Base-by-base conservation (phyloP, 139 green algal genomes). In the Eudorina sp. region DNA sequence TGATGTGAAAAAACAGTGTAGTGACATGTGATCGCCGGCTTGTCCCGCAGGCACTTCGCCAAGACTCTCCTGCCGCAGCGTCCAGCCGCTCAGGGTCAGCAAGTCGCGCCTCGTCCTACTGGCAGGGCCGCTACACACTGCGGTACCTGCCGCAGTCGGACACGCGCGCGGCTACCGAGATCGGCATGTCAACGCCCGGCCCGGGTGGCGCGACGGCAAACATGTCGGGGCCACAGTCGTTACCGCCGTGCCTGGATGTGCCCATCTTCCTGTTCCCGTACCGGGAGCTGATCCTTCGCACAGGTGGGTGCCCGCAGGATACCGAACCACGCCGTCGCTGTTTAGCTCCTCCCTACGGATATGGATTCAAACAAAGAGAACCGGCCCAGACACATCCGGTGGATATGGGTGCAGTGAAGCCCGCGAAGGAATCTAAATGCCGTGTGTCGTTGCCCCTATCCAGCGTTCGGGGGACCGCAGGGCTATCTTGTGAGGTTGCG, bases 61-160 rank as follows among this genome's bases (percentile, higher is more conserved):
- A 31, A 2, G 80, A 78, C 27, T 53, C 51, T 27, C 80, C 62
- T 1, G 43, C 41, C 4, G 23, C 40, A 7, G 40, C 48, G 0
- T 58, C 78, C 55, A 58, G 53, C 53, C 38, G 45, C 25, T 77
- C 80, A 2, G 62, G 38, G 34, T 45, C 46, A 53, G 64, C 82
- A 46, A 70, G 45, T 14, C 46, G 80, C 53, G 82, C 66, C 7
- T 55, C 82, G 3, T 69, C 82, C 40, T 98, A 96, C 92, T 99
- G 97, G 97, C 83, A 89, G 38, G n/a, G 93, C 55, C 94, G 95
- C 62, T 98, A 96, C 83, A 94, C 77, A 11, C 86, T 98, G 77
- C 90, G 95, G 27, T 82, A 64, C 74, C 19, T 62, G 74, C 31
- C 45, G 23, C 74, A 64, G 25, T 31, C 45, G 45, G 74, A 62